Conservation (phyloP, 306 rosid genomes). For the Sphenostylis stenocarpa region DNA sequence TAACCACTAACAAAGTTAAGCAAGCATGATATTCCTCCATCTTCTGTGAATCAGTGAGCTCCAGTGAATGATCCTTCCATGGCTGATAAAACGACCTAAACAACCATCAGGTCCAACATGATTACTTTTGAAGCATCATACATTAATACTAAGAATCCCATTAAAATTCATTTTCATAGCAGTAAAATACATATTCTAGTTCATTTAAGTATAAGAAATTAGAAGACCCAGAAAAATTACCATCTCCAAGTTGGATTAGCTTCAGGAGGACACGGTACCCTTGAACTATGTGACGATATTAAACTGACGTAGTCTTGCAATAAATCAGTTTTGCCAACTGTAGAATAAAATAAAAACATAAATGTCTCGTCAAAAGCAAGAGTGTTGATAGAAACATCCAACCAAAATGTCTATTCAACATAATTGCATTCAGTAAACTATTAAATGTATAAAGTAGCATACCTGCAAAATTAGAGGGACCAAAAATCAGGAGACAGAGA, state of each 20-base stretch:
- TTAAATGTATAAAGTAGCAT: slow-evolving; percentile 24
- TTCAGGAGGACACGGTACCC: slow-evolving; percentile 73
- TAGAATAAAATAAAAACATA: slow-evolving; percentile 28
- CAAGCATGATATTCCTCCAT: slow-evolving; percentile 82
- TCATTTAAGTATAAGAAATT: background rate
- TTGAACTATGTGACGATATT: slow-evolving; percentile 53
- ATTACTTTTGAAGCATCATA: background rate
- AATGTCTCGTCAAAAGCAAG: slow-evolving; percentile 3
- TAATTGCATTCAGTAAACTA: slow-evolving; percentile 9
- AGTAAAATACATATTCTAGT: slow-evolving; percentile 3
- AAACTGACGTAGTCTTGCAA: slow-evolving; percentile 34
- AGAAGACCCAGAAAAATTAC: slow-evolving; percentile 42
- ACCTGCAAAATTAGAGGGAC: slow-evolving; percentile 54
- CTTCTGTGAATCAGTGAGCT: slow-evolving; percentile 47
- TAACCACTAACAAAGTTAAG: slow-evolving; percentile 50
- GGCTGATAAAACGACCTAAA: slow-evolving; percentile 74
- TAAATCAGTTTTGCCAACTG: slow-evolving; percentile 42
- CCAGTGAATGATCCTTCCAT: slow-evolving; percentile 59
- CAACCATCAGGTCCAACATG: slow-evolving; percentile 16
- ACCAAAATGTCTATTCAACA: slow-evolving; percentile 7
- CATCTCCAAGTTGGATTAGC: slow-evolving; percentile 90
- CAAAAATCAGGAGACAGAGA: slow-evolving; percentile 62
- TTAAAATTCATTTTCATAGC: background rate
- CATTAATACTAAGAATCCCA: background rate
- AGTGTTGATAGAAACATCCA: background rate